Evolutionary conservation across 228 moss, liverwort and hornwort genomes (phyloP).

Genomic region (Sphagnum fallax): DNA sequence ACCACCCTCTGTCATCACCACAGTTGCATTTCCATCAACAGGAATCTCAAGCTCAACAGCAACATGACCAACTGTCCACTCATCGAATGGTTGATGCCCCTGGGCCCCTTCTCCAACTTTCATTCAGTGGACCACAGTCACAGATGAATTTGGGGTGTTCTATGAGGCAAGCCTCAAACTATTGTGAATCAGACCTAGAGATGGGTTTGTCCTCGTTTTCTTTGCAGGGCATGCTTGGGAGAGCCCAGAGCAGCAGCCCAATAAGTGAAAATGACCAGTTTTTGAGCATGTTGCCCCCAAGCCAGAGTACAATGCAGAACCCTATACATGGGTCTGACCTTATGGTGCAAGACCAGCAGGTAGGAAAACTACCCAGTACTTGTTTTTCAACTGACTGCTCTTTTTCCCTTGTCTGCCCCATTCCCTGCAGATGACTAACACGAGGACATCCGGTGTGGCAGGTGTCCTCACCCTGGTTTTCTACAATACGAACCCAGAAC

Average conservation of each 20-base stretch:
- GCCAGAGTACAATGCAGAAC: slow-evolving; percentile 27
- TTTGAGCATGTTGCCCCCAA: slow-evolving; percentile 42
- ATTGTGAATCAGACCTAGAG: slow-evolving; percentile 59
- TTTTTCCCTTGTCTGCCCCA: no score
- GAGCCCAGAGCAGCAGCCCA: slow-evolving; percentile 40
- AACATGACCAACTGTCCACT: slow-evolving; percentile 22
- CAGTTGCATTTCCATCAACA: slow-evolving; percentile 52
- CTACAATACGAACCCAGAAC: slow-evolving; percentile 38
- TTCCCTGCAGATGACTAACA: no score
- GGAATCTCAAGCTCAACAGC: slow-evolving; percentile 20
- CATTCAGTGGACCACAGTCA: slow-evolving; percentile 64
- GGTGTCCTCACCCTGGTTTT: slow-evolving; percentile 54
- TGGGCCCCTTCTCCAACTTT: slow-evolving; percentile 52
- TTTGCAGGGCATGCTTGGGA: slow-evolving; percentile 59
- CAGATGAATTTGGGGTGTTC: slow-evolving; percentile 40
- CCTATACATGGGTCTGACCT: slow-evolving; percentile 9
- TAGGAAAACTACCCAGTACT: background rate
- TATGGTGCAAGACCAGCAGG: slow-evolving; percentile 30
- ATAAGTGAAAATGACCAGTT: slow-evolving; percentile 47
- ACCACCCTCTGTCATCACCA: slow-evolving; percentile 43
- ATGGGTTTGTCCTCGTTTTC: slow-evolving; percentile 57
- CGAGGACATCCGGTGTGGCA: background rate
- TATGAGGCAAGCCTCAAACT: slow-evolving; percentile 48
- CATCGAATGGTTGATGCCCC: slow-evolving; percentile 40
- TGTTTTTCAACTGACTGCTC: no score